Evolutionary conservation across 129 eudicot species (phyloP).

Genomic region (Glebionis coronaria): DNA sequence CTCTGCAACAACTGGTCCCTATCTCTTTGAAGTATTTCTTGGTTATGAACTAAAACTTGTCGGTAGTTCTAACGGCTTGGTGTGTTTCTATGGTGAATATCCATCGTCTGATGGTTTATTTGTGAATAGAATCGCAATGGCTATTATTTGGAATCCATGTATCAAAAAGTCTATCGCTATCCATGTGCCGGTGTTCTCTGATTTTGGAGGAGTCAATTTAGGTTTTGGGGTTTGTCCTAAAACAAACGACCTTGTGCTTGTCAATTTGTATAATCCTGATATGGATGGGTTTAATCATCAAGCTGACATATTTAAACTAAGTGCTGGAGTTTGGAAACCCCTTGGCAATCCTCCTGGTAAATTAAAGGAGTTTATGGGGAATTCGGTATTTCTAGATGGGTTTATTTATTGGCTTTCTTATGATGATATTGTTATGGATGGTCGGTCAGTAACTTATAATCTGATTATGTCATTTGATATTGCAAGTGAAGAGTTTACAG

Average conservation of each 20-base stretch:
- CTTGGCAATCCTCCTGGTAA: background rate
- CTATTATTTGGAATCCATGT: slow-evolving; percentile 8
- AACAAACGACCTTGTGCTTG: slow-evolving; percentile 1
- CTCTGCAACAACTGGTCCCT: background rate
- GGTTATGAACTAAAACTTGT: background rate
- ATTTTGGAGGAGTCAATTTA: background rate
- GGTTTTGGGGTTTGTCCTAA: slow-evolving; percentile 17
- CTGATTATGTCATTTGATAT: slow-evolving; percentile 12
- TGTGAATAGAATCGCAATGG: background rate
- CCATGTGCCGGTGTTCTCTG: background rate
- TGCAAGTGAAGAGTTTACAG: background rate
- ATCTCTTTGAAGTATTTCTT: background rate
- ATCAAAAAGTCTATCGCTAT: background rate
- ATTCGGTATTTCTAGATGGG: background rate
- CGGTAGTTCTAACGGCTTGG: background rate
- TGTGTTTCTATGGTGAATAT: background rate
- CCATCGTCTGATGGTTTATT: background rate
- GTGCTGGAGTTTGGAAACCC: background rate
- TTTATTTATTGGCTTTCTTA: slow-evolving; percentile 2
- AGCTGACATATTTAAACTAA: background rate
- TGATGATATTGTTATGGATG: background rate
- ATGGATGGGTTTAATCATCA: background rate
- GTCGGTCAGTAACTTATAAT: no score
- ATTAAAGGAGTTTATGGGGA: background rate
- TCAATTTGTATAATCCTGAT: background rate